phyloP scores from a whole-genome alignment of 768 basidiomycete genomes.

The Boletus barrowsii region DNA sequence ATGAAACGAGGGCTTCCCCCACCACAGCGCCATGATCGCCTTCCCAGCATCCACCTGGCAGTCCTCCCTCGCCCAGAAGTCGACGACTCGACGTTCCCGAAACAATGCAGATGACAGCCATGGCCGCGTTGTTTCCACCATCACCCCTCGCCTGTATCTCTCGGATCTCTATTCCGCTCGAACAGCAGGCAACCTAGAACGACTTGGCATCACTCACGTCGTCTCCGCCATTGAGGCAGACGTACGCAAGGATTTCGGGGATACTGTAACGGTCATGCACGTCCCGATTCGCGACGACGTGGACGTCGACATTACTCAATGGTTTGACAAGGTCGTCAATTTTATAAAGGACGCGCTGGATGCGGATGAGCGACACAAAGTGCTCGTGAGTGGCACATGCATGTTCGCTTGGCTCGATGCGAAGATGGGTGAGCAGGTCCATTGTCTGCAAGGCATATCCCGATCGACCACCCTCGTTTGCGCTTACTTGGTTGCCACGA shows the following conservation, averaged over 20 bases:
- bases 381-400: slow-evolving; percentile 41
- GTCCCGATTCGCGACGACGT: slow-evolving; percentile 46
- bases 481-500: slow-evolving; percentile 60
- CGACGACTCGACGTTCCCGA: slow-evolving; percentile 14
- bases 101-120: background rate
- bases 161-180: slow-evolving; percentile 59
- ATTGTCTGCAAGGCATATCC: slow-evolving; percentile 74
- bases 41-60: slow-evolving; percentile 33
- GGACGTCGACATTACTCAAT: slow-evolving; percentile 40
- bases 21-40: slow-evolving; percentile 25
- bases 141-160: slow-evolving; percentile 56
- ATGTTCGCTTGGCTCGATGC: background rate
- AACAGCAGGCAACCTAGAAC: slow-evolving; percentile 43
- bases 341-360: slow-evolving; percentile 52
- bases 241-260: slow-evolving; percentile 21
- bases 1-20: slow-evolving; percentile 5
- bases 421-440: slow-evolving; percentile 47
- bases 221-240: slow-evolving; percentile 58
- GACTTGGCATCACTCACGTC: slow-evolving; percentile 71
- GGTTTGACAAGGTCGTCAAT: slow-evolving; percentile 47
- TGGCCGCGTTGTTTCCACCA: slow-evolving; percentile 29
- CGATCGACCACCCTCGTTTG: slow-evolving; percentile 74
- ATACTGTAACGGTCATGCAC: slow-evolving; percentile 45
- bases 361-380: slow-evolving; percentile 40
- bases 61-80: slow-evolving; percentile 22